Evolutionary conservation across 2,329 filamentous ascomycete genomes (phyloP).

Genomic region (Pseudogymnoascus sp.): DNA sequence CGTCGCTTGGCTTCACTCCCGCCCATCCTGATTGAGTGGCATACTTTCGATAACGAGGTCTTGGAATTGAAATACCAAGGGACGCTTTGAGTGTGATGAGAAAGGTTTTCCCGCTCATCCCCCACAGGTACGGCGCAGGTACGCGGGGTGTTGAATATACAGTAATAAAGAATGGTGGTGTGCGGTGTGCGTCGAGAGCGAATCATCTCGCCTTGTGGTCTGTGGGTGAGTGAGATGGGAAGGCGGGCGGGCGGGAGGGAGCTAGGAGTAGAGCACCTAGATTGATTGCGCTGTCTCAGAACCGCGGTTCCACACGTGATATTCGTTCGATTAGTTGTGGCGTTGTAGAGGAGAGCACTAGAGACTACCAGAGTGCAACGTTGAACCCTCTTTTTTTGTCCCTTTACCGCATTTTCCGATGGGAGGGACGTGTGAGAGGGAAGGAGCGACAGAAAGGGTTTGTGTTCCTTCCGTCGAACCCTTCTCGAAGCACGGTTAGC

Average conservation of each 20-base stretch:
- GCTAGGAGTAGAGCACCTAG: background rate
- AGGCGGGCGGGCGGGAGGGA: background rate
- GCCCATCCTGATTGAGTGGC: background rate
- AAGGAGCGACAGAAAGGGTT: background rate
- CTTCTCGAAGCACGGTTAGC: background rate
- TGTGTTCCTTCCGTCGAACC: background rate
- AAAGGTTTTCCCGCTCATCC: background rate
- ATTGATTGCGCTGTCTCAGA: background rate
- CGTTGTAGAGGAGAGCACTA: background rate
- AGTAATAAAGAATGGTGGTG: background rate
- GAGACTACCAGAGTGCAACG: background rate
- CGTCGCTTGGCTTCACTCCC: background rate
- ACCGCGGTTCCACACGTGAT: background rate
- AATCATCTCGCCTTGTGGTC: background rate
- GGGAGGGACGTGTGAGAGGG: background rate
- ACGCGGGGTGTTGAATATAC: background rate
- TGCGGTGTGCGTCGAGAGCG: background rate
- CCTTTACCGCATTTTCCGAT: background rate
- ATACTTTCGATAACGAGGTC: background rate
- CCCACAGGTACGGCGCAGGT: background rate
- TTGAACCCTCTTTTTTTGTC: background rate
- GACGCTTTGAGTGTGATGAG: background rate
- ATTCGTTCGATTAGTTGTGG: background rate
- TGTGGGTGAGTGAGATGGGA: background rate
- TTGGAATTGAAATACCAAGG: background rate